A percentile compares a stretch with the other conserved stretches of the same genome.
phyloP scores from a whole-genome alignment of 2,329 filamentous ascomycete species.

The Fusarium sp. region DNA sequence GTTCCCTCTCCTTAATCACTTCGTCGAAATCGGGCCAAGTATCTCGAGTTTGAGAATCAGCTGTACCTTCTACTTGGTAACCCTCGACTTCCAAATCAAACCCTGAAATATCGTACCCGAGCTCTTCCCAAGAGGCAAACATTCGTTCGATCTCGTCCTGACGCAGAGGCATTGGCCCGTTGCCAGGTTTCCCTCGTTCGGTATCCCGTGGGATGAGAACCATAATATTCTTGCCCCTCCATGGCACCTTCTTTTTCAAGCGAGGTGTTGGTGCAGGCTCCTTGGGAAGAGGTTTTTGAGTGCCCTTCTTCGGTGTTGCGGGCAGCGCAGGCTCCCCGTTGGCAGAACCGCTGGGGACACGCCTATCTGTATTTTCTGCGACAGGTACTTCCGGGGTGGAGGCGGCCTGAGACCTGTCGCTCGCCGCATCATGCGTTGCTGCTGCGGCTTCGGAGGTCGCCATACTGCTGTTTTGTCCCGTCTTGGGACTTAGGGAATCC shows the following conservation, averaged over 20 bases:
- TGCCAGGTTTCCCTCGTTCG: conserved; percentile 69
- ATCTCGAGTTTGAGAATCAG: conserved; percentile 72
- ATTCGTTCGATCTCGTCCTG: conserved; percentile 70
- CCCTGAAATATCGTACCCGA: conserved; percentile 76
- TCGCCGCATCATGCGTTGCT: conserved; percentile 46
- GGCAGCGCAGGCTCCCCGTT: conserved; percentile 51
- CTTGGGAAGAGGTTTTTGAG: conserved; percentile 54
- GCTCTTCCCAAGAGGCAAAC: conserved; percentile 73
- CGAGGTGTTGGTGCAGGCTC: conserved; percentile 64
- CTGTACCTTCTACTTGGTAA: conserved; percentile 53
- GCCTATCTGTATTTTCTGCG: conserved; percentile 46
- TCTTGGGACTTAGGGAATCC: conserved; percentile 45
- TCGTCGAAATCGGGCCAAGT: conserved; percentile 76
- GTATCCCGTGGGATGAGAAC: conserved; percentile 77
- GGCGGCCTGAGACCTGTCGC: conserved; percentile 46
- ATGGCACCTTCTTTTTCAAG: conserved; percentile 77
- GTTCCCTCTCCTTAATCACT: conserved; percentile 65
- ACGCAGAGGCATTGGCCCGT: conserved; percentile 65
- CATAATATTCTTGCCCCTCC: conserved; percentile 80
- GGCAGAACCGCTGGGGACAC: conserved; percentile 36
- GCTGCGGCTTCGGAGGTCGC: conserved; percentile 49
- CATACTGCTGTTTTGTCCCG: conserved; percentile 51
- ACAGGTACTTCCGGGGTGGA: conserved; percentile 45
- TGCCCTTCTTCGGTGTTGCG: conserved; percentile 53
- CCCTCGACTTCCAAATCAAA: conserved; percentile 72